Percentiles rank a stretch among this genome's conserved stretches.
Evolutionary conservation across 495 filamentous ascomycete species (phyloP).

Genomic region (Aspergillus diversus): DNA sequence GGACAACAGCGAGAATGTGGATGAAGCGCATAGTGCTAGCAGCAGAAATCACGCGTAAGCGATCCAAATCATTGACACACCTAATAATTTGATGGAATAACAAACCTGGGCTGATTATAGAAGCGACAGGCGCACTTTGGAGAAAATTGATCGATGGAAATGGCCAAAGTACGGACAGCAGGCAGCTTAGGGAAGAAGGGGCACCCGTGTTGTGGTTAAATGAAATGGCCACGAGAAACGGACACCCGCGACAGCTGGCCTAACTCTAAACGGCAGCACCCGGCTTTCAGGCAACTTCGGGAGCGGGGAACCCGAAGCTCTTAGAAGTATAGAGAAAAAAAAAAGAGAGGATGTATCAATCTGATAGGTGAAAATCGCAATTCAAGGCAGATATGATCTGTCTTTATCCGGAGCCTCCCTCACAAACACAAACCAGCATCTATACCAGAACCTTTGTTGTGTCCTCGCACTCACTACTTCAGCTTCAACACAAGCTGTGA

Average conservation of each 20-base stretch:
- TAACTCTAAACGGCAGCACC: constrained; percentile 26
- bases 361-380: background rate
- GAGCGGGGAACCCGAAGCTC: constrained; percentile 20
- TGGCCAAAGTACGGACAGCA: constrained; percentile 34
- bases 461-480: no score
- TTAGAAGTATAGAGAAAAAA: background rate
- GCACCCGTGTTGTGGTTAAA: constrained; percentile 27
- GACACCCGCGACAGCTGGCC: constrained; percentile 27
- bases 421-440: no score
- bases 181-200: constrained; percentile 28
- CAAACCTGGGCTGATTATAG: constrained; percentile 27
- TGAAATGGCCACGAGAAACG: constrained; percentile 31
- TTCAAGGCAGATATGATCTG: background rate
- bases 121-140: constrained; percentile 28
- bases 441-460: no score
- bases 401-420: background rate
- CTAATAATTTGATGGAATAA: constrained; percentile 10
- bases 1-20: constrained; percentile 64
- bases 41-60: constrained; percentile 20
- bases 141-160: constrained; percentile 17
- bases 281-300: constrained; percentile 14
- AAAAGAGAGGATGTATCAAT: background rate
- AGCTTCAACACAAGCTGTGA: no score
- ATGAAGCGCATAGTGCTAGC: constrained; percentile 67
- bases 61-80: constrained; percentile 1